These are phyloP conservation scores for Kalanchoe fedtschenkoi DNA, from an alignment of 164 flowering plant species.

Conservation along the genomic window DNA sequence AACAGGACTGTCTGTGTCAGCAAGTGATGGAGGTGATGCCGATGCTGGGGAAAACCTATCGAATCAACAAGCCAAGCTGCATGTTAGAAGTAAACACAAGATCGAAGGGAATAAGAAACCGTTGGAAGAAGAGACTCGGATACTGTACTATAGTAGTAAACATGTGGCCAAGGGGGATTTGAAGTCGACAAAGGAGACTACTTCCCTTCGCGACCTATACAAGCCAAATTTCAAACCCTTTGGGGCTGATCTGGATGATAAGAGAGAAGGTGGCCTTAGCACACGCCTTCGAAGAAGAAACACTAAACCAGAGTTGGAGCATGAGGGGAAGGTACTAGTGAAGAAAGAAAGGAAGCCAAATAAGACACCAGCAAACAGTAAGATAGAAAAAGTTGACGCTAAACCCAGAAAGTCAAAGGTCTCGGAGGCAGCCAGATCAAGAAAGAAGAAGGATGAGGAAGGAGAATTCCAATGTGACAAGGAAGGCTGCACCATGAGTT, in stretches of 20 bases:
- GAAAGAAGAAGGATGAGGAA: slow-evolving; percentile 21
- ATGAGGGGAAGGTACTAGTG: slow-evolving; percentile 18
- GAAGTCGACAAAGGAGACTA: background rate
- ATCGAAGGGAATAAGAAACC: slow-evolving; percentile 25
- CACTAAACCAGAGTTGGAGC: slow-evolving; percentile 19
- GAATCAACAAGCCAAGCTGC: slow-evolving; percentile 8
- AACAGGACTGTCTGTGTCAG: slow-evolving; percentile 7
- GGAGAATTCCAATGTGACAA: slow-evolving; percentile 60
- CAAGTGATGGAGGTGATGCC: slow-evolving; percentile 4
- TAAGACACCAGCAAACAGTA: slow-evolving; percentile 14
- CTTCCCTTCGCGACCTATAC: slow-evolving; percentile 3
- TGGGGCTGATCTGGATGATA: slow-evolving; percentile 25
- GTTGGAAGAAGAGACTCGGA: slow-evolving; percentile 14
- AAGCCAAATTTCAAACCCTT: slow-evolving; percentile 13
- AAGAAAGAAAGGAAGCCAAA: slow-evolving; percentile 28
- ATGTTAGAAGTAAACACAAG: slow-evolving; percentile 17
- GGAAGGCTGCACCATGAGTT: slow-evolving; percentile 89
- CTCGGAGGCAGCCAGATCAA: slow-evolving; percentile 4
- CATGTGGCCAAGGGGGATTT: background rate
- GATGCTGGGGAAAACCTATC: slow-evolving; percentile 8
- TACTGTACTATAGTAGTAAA: background rate
- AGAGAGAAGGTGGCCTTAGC: slow-evolving; percentile 66
- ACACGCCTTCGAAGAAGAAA: slow-evolving; percentile 64
- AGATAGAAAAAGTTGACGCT: slow-evolving; percentile 8
- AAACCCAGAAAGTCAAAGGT: slow-evolving; percentile 3